Percentiles rank a stretch among this genome's conserved stretches.
phyloP scores from a whole-genome alignment of 2,329 filamentous ascomycete genomes.

The Dactylellina leptospora region DNA sequence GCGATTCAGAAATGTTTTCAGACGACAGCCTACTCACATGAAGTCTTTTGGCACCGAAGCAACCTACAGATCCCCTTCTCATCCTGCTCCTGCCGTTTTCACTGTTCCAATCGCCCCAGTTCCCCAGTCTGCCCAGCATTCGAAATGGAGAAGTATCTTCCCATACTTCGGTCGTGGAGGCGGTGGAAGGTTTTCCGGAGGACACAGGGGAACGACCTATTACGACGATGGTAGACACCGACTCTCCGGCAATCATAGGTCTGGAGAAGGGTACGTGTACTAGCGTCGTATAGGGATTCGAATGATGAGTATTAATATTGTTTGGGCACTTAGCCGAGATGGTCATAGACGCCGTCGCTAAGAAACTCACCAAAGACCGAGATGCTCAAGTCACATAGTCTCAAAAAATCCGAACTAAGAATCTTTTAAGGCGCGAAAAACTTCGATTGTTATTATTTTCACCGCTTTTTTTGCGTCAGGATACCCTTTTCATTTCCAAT shows the following conservation, averaged over 20 bases:
- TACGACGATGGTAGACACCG: conserved; percentile 1
- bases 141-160: conserved; percentile 27
- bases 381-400: conserved; percentile 22
- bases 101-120: conserved; percentile 13
- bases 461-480: no score
- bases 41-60: conserved; percentile 3
- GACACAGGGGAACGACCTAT: no score
- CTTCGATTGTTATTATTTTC: no score
- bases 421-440: no score
- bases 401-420: neutral
- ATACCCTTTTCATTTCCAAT: no score
- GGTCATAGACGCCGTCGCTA: conserved; percentile 37
- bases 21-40: neutral
- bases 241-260: conserved; percentile 10
- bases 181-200: neutral
- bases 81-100: conserved; percentile 5
- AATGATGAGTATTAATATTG: neutral
- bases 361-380: conserved; percentile 41
- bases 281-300: neutral
- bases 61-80: neutral
- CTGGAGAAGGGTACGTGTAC: conserved; percentile 38
- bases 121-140: neutral
- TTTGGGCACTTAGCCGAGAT: conserved; percentile 17
- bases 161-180: conserved; percentile 16
- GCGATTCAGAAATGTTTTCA: conserved; percentile 39